A percentile compares a stretch with the other conserved stretches of the same genome.
phyloP scores from a whole-genome alignment of 2,329 filamentous ascomycete genomes.

The Cladosporium sp. region DNA sequence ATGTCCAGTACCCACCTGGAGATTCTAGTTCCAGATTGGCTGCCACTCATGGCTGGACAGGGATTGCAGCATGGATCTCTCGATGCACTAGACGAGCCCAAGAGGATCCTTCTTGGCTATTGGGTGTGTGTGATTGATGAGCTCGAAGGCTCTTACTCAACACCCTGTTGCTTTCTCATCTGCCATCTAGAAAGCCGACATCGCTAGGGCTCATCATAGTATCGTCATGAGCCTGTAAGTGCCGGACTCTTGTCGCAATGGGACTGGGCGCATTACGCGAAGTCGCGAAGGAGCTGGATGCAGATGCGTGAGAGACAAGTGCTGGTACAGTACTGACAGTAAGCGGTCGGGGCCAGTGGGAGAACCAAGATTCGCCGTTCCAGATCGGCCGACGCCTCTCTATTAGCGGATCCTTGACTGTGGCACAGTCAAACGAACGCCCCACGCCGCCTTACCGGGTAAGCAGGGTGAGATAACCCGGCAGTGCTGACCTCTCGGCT shows the following conservation, averaged over 20 bases:
- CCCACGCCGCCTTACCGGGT: conserved; percentile 11
- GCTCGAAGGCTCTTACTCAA: conserved; percentile 7
- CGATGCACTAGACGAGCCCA: conserved; percentile 6
- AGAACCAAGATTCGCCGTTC: conserved; percentile 7
- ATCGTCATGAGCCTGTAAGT: neutral
- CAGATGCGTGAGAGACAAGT: neutral
- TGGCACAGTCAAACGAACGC: conserved; percentile 5
- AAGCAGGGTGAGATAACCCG: conserved; percentile 8
- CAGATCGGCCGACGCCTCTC: conserved; percentile 3
- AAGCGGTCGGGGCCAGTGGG: conserved; percentile 5
- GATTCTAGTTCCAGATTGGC: conserved; percentile 3
- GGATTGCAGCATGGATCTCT: conserved; percentile 7
- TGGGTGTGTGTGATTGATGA: conserved; percentile 3
- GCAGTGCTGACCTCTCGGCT: conserved; percentile 9
- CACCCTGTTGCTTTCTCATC: neutral
- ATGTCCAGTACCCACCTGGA: conserved; percentile 5
- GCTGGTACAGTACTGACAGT: neutral
- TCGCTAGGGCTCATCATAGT: neutral
- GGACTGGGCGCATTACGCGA: neutral
- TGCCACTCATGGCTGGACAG: neutral
- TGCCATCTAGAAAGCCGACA: neutral
- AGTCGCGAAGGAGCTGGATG: neutral
- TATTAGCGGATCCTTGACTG: conserved; percentile 2
- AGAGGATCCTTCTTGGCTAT: conserved; percentile 8
- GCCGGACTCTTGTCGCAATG: neutral